Conservation (phyloP, 176 grass and related monocot genomes). For the Ananas comosus region DNA sequence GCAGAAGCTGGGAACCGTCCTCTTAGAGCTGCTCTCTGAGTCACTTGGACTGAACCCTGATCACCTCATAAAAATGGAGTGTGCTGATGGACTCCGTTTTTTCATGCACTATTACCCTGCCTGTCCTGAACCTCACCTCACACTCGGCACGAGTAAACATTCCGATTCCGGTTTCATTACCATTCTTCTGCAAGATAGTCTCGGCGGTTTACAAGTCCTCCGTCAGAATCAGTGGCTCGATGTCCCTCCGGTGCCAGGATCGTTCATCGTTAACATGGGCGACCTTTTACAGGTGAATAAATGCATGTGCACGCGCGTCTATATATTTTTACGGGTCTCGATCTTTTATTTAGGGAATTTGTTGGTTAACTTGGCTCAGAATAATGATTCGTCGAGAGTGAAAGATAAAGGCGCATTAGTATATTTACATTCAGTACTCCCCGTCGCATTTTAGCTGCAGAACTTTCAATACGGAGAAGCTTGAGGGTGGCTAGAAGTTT, state of each 20-base stretch:
- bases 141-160: conserved; percentile 28
- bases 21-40: conserved; percentile 42
- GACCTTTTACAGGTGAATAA: conserved; percentile 43
- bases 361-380: no score
- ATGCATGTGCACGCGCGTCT: neutral
- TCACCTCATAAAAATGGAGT: conserved; percentile 21
- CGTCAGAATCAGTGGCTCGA: conserved; percentile 29
- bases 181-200: conserved; percentile 43
- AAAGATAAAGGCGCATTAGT: no score
- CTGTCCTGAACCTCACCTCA: conserved; percentile 43
- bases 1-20: conserved; percentile 5
- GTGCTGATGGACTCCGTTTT: conserved; percentile 13
- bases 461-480: no score
- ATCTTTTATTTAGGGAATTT: no score
- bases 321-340: neutral
- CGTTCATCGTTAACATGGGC: conserved; percentile 43
- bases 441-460: no score
- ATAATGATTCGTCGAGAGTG: no score
- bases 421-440: no score
- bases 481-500: no score
- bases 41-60: conserved; percentile 18
- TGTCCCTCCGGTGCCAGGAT: conserved; percentile 32
- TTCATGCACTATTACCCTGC: conserved; percentile 44
- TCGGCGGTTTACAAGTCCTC: conserved; percentile 41
- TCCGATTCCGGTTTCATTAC: conserved; percentile 40